Conservation (phyloP, 116 monocot species). For the Phalaenopsis hybrid region DNA sequence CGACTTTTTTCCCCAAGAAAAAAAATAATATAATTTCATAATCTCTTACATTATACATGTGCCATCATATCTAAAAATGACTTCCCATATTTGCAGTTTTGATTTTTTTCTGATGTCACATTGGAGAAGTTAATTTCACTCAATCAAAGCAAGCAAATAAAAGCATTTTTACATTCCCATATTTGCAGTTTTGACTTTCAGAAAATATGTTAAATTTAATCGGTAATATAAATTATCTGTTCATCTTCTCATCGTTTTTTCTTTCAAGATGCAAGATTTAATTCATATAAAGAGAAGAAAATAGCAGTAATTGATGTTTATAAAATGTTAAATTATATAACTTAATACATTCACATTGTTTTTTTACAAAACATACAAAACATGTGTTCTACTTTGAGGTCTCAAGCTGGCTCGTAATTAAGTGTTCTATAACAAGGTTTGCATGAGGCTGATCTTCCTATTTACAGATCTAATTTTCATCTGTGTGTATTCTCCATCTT, state of each 20-base stretch:
- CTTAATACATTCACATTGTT: not conserved
- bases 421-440: too few species aligned
- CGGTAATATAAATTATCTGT: not conserved
- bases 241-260: not conserved
- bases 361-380: not conserved
- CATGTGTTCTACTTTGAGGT: not conserved
- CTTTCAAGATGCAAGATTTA: too few species aligned
- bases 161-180: not conserved
- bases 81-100: not conserved
- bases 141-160: not conserved
- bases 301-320: not conserved
- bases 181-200: slow-evolving; percentile 1
- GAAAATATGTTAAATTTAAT: not conserved
- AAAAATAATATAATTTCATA: not conserved
- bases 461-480: not conserved
- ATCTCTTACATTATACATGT: not conserved
- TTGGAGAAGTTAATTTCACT: not conserved
- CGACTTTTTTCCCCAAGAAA: not conserved
- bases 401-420: not conserved
- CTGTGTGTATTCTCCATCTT: not conserved
- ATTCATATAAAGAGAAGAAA: not conserved
- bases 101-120: not conserved
- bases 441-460: not conserved
- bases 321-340: not conserved
- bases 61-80: not conserved